These are phyloP conservation scores for Polymyxa betae DNA, from an alignment of 208 protist species.

Conservation along the genomic window DNA sequence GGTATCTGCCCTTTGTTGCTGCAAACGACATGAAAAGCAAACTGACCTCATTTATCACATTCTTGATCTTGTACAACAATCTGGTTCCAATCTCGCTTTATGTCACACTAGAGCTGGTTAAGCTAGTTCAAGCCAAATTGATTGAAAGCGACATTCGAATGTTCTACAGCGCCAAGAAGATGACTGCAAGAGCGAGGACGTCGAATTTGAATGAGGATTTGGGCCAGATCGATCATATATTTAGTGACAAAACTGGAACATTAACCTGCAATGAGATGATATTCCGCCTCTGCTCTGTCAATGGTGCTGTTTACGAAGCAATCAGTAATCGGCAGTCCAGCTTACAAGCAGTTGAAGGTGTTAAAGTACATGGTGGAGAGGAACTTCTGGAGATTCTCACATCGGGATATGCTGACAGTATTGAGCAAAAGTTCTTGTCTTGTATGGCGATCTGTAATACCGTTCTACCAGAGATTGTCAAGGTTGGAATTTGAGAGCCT, in stretches of 20 bases:
- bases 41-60: slow-evolving; percentile 48
- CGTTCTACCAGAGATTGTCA: slow-evolving; percentile 36
- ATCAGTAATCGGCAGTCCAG: too few relatives aligned
- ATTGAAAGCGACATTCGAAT: slow-evolving; percentile 67
- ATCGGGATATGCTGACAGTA: too few relatives aligned
- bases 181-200: slow-evolving; percentile 49
- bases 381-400: too few relatives aligned
- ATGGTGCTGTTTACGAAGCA: slow-evolving; percentile 24
- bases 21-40: neutral
- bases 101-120: slow-evolving; percentile 64
- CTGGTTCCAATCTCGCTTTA: slow-evolving; percentile 67
- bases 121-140: slow-evolving; percentile 62
- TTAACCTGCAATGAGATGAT: slow-evolving; percentile 72
- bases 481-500: too few relatives aligned
- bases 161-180: slow-evolving; percentile 42
- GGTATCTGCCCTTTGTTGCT: neutral
- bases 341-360: too few relatives aligned
- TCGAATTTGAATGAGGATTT: slow-evolving; percentile 72
- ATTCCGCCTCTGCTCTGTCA: slow-evolving; percentile 53
- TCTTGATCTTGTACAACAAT: slow-evolving; percentile 57
- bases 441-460: slow-evolving; percentile 44
- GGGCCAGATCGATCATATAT: slow-evolving; percentile 76
- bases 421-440: slow-evolving; percentile 39
- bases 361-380: too few relatives aligned
- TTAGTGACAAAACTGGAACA: slow-evolving; percentile 80